Evolutionary conservation across 1,284 basidiomycete genomes (phyloP).

Genomic region (Leccinum subrobustum): DNA sequence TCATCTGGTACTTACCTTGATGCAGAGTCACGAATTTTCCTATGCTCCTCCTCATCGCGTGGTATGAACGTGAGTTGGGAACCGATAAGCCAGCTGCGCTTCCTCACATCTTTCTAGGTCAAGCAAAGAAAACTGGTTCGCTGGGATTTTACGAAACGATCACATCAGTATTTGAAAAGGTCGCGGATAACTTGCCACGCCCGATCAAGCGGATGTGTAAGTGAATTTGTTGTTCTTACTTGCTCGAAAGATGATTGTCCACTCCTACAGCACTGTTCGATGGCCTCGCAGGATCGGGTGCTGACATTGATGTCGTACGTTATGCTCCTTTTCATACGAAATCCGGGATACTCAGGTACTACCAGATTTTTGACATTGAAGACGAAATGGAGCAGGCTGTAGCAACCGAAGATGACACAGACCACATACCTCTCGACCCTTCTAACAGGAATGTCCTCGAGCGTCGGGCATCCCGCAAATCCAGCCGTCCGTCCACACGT

Average conservation of each 20-base stretch:
- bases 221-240: conserved; percentile 23
- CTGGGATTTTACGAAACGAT: conserved; percentile 73
- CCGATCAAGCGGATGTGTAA: conserved; percentile 69
- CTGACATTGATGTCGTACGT: conserved; percentile 73
- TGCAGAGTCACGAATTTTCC: conserved; percentile 80
- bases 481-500: conserved; percentile 31
- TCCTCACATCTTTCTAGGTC: conserved; percentile 32
- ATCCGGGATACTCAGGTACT: conserved; percentile 1
- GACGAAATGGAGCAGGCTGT: conserved; percentile 17
- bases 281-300: conserved; percentile 67
- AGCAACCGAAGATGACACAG: conserved; percentile 11
- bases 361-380: conserved; percentile 78
- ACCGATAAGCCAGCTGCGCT: background rate
- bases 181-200: conserved; percentile 72
- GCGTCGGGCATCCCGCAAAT: conserved; percentile 34
- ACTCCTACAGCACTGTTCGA: conserved; percentile 71
- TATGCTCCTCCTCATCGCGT: conserved; percentile 76
- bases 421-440: conserved; percentile 11
- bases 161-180: conserved; percentile 59
- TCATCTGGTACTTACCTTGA: conserved; percentile 4
- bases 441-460: conserved; percentile 18
- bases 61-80: conserved; percentile 67
- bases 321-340: background rate
- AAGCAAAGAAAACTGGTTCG: conserved; percentile 62
- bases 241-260: conserved; percentile 11